A percentile compares a stretch with the other conserved stretches of the same genome.
Conservation (phyloP, 495 filamentous ascomycete genomes). For the Penicillium riverlandense region DNA sequence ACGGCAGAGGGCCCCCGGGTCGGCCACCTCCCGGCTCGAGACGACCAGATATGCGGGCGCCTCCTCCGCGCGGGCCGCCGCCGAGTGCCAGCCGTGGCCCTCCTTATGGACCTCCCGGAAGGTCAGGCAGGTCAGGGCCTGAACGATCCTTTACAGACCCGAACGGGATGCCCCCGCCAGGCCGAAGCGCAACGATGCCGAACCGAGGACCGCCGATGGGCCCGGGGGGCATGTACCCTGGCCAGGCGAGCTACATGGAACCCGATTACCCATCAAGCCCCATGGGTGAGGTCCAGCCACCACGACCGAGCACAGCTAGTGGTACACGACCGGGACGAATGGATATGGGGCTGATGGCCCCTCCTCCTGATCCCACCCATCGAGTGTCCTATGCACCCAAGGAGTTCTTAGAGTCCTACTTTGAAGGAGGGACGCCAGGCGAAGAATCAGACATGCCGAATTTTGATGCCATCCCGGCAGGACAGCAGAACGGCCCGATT, state of each 20-base stretch:
- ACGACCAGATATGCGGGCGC: conserved; percentile 23
- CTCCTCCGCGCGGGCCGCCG: conserved; percentile 19
- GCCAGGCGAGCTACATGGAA: conserved; percentile 27
- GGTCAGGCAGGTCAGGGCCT: conserved; percentile 17
- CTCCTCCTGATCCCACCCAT: conserved; percentile 10
- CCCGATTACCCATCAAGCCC: conserved; percentile 11
- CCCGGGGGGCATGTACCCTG: conserved; percentile 20
- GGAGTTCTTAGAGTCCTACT: conserved; percentile 36
- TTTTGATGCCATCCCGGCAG: conserved; percentile 57
- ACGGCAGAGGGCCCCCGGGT: conserved; percentile 26
- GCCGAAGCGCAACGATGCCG: conserved; percentile 37
- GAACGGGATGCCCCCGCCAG: conserved; percentile 21
- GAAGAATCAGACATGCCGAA: conserved; percentile 59
- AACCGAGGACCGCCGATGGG: conserved; percentile 5
- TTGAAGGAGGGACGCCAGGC: conserved; percentile 15
- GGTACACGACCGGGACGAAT: conserved; percentile 10
- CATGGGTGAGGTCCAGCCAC: conserved; percentile 11
- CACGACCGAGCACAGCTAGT: conserved; percentile 22
- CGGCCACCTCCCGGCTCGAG: conserved; percentile 32
- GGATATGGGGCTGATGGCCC: conserved; percentile 9
- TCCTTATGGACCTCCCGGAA: conserved; percentile 18
- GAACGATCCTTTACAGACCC: conserved; percentile 24
- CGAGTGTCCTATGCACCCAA: conserved; percentile 23
- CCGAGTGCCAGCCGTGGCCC: conserved; percentile 15
- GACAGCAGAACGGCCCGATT: conserved; percentile 28